A percentile compares a stretch with the other conserved stretches of the same genome.
Evolutionary conservation across 1,284 basidiomycete genomes (phyloP).

Genomic region (Coniophora puteana): DNA sequence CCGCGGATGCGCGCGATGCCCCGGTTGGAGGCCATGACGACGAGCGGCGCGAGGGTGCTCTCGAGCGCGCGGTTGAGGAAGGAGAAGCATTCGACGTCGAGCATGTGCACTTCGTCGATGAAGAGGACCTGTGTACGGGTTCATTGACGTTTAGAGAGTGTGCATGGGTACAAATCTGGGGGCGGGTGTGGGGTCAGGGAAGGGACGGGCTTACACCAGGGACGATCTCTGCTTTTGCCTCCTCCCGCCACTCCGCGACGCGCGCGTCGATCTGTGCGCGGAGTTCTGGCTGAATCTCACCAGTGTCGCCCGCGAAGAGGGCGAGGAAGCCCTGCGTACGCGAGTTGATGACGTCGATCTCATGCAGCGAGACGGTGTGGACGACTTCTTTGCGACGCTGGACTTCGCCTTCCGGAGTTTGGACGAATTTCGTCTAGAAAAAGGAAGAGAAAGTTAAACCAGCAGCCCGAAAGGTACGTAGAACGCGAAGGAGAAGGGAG

Average conservation of each 20-base stretch:
- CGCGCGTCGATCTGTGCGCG: constrained; percentile 97
- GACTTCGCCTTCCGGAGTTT: constrained; percentile 96
- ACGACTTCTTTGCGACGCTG: constrained; percentile 97
- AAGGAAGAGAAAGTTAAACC: constrained; percentile 3
- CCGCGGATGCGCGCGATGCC: constrained; percentile 95
- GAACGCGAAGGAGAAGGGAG: not conserved
- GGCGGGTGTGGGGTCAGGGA: no score
- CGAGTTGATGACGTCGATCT: constrained; percentile 99
- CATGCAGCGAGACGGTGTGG: constrained; percentile 96
- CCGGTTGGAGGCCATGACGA: constrained; percentile 98
- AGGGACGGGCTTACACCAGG: constrained; percentile 72
- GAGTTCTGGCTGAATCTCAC: constrained; percentile 97
- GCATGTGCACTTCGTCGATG: constrained; percentile 98
- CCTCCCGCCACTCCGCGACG: constrained; percentile 97
- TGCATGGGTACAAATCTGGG: not conserved
- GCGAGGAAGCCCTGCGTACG: constrained; percentile 90
- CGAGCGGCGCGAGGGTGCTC: constrained; percentile 89
- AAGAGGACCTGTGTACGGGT: constrained; percentile 65
- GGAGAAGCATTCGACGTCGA: constrained; percentile 99
- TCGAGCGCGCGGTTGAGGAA: constrained; percentile 97
- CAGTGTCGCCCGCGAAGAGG: constrained; percentile 86
- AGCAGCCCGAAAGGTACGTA: constrained; percentile 2
- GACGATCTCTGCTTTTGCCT: constrained; percentile 97
- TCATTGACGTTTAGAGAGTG: constrained; percentile 4
- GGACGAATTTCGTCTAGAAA: constrained; percentile 90